phyloP scores from a whole-genome alignment of 768 basidiomycete genomes.

The Rhizopogon vesiculosus region DNA sequence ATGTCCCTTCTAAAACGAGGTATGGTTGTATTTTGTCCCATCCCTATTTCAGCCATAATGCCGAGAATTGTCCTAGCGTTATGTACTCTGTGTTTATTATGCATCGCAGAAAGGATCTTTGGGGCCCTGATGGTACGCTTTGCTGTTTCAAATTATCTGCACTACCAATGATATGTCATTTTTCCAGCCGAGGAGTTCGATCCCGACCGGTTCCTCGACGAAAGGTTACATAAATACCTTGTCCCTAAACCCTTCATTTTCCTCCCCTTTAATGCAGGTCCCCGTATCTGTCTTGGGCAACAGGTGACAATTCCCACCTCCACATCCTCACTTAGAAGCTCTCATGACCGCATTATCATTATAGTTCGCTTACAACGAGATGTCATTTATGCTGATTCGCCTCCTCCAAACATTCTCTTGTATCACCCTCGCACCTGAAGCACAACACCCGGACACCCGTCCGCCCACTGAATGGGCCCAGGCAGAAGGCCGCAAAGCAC shows the following conservation, averaged over 20 bases:
- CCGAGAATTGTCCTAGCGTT: neutral
- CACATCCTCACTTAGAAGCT: neutral
- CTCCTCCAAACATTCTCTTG: constrained; percentile 56
- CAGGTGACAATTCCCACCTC: constrained; percentile 31
- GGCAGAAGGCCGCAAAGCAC: constrained; percentile 41
- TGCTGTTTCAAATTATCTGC: neutral
- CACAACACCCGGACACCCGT: constrained; percentile 39
- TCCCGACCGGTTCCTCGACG: constrained; percentile 67
- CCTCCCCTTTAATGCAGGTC: constrained; percentile 56
- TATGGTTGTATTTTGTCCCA: constrained; percentile 5
- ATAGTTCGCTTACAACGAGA: constrained; percentile 53
- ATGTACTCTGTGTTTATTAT: constrained; percentile 57
- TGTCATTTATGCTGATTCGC: constrained; percentile 53
- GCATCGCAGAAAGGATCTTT: constrained; percentile 62
- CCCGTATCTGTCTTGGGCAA: constrained; percentile 58
- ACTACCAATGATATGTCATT: neutral
- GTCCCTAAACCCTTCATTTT: constrained; percentile 66
- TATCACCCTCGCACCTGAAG: constrained; percentile 41
- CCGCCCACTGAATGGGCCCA: constrained; percentile 45
- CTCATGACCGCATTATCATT: neutral
- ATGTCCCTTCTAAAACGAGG: constrained; percentile 37
- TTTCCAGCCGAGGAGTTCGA: constrained; percentile 58
- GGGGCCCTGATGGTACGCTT: constrained; percentile 64
- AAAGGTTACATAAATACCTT: constrained; percentile 56
- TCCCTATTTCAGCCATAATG: no score